A percentile compares a stretch with the other conserved stretches of the same genome.
Evolutionary conservation across 2,329 filamentous ascomycete species (phyloP).

Genomic region (Scorias spongiosa): DNA sequence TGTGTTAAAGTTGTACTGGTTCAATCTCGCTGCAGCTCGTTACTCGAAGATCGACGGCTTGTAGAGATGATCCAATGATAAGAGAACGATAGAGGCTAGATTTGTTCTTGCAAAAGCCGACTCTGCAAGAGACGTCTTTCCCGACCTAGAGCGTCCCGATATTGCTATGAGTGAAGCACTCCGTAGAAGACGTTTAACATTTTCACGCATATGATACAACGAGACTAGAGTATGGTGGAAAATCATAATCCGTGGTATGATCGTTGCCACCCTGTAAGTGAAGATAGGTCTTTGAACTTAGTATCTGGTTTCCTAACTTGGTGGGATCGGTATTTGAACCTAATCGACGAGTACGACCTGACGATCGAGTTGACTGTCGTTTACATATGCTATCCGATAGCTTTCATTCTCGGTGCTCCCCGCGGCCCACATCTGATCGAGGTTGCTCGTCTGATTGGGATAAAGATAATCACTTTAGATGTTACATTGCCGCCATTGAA

Average conservation of each 20-base stretch:
- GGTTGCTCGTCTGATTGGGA: slow-evolving; percentile 64
- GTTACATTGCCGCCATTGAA: too few species aligned
- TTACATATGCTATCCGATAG: slow-evolving; percentile 62
- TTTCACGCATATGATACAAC: too few species aligned
- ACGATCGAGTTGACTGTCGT: slow-evolving; percentile 64
- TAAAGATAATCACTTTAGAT: slow-evolving; percentile 61
- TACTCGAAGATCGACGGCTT: too few species aligned
- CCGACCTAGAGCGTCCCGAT: too few species aligned
- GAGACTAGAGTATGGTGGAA: slow-evolving; percentile 49
- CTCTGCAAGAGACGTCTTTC: too few species aligned
- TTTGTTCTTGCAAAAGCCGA: too few species aligned
- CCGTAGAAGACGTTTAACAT: too few species aligned
- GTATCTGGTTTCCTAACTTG: slow-evolving; percentile 65
- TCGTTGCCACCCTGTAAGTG: slow-evolving; percentile 60
- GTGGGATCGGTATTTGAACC: slow-evolving; percentile 68
- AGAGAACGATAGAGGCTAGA: too few species aligned
- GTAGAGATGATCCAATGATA: too few species aligned
- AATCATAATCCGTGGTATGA: slow-evolving; percentile 75
- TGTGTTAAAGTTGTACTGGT: too few species aligned
- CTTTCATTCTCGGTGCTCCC: slow-evolving; percentile 69
- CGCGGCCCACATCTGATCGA: slow-evolving; percentile 45
- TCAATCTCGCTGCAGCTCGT: too few species aligned
- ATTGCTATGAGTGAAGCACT: too few species aligned
- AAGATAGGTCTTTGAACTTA: slow-evolving; percentile 66
- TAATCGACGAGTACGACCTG: slow-evolving; percentile 49